A percentile compares a stretch with the other conserved stretches of the same genome.
Evolutionary conservation across 495 filamentous ascomycete species (phyloP).

Genomic region (Paragyromitra xinjiangensis): DNA sequence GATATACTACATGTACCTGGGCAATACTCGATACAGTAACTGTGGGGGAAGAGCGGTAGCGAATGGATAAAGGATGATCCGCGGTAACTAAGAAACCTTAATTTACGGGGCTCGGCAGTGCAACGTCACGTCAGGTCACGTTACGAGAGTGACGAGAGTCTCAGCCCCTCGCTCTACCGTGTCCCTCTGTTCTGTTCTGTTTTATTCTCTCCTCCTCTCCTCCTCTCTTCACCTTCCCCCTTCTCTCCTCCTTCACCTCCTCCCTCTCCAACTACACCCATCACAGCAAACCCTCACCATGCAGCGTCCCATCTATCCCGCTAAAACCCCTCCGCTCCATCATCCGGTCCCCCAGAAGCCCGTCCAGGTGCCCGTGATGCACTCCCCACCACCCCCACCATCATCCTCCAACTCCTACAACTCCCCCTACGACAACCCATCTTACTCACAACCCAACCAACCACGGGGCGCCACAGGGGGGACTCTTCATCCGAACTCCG

Average conservation of each 20-base stretch:
- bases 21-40: neutral
- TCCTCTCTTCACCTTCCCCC: neutral
- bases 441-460: conserved; percentile 63
- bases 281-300: conserved; percentile 61
- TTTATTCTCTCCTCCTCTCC: neutral
- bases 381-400: conserved; percentile 88
- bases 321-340: conserved; percentile 89
- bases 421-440: conserved; percentile 80
- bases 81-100: conserved; percentile 11
- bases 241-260: neutral
- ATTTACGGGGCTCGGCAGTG: conserved; percentile 28
- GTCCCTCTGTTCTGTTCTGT: neutral
- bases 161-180: neutral
- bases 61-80: conserved; percentile 23
- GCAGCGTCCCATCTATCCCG: conserved; percentile 83
- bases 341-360: conserved; percentile 99
- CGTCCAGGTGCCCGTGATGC: conserved; percentile 97
- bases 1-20: neutral
- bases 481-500: conserved; percentile 62
- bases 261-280: neutral
- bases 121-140: conserved; percentile 23
- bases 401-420: conserved; percentile 72
- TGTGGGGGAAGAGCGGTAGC: conserved; percentile 4
- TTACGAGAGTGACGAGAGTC: neutral
- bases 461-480: conserved; percentile 6